phyloP scores from a whole-genome alignment of 176 grass and related monocot species.

The Chloris gayana region DNA sequence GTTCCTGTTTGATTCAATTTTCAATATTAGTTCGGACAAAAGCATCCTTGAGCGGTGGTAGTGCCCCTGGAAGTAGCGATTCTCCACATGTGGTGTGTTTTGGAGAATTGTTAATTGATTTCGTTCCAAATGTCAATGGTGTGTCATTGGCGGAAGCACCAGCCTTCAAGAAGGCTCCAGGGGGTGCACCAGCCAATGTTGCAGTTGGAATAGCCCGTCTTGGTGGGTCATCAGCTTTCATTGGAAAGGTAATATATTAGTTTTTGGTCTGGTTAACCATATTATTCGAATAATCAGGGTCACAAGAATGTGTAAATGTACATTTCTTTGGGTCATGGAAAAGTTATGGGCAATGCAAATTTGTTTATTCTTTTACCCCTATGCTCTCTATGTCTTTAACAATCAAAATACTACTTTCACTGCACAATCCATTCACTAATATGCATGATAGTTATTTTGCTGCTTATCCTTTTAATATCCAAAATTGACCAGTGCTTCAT shows the following conservation, averaged over 20 bases:
- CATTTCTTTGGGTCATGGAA: neutral
- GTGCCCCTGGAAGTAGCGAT: constrained; percentile 36
- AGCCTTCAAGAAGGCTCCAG: constrained; percentile 95
- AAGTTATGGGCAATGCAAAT: neutral
- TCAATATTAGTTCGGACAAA: constrained; percentile 47
- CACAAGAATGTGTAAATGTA: neutral
- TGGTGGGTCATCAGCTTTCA: constrained; percentile 89
- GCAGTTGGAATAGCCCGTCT: constrained; percentile 92
- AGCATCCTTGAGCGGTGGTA: constrained; percentile 47
- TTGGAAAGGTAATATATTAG: constrained; percentile 75
- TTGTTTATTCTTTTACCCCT: neutral
- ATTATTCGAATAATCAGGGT: neutral
- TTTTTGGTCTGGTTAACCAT: constrained; percentile 7
- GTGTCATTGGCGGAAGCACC: constrained; percentile 73
- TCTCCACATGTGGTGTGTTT: constrained; percentile 85
- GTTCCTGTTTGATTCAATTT: constrained; percentile 26
- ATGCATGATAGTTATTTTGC: neutral
- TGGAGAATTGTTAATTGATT: constrained; percentile 93
- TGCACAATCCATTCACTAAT: constrained; percentile 20
- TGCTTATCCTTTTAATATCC: neutral
- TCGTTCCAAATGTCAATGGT: constrained; percentile 78
- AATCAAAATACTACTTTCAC: neutral
- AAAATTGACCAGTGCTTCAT: neutral
- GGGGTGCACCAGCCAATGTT: constrained; percentile 95
- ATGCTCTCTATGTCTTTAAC: neutral